Evolutionary conservation across 1,284 basidiomycete species (phyloP).

Genomic region (Cryptococcus sp.): DNA sequence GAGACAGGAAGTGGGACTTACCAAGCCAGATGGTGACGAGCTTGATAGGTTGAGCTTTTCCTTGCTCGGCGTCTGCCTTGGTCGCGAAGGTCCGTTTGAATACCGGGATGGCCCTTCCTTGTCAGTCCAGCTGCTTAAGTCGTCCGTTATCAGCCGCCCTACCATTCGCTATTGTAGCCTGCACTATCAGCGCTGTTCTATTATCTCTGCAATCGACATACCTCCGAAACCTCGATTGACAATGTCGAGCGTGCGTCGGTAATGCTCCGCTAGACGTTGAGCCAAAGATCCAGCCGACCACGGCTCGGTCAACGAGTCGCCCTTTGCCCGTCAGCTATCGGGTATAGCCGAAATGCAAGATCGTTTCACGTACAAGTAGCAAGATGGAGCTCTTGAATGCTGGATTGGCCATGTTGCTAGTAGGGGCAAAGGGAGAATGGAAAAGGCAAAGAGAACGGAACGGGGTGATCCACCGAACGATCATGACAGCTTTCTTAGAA

Average conservation of each 20-base stretch:
- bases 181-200: not conserved
- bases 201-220: conserved; percentile 10
- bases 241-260: conserved; percentile 71
- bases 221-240: conserved; percentile 63
- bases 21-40: conserved; percentile 83
- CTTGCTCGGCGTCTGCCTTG: conserved; percentile 50
- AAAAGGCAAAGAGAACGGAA: not conserved
- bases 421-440: not conserved
- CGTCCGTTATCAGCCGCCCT: not conserved
- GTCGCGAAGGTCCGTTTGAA: conserved; percentile 65
- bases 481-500: too few species aligned
- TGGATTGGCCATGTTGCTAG: conserved; percentile 29
- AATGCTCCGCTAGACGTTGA: conserved; percentile 51
- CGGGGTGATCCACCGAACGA: too few species aligned
- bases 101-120: conserved; percentile 59
- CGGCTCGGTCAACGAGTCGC: conserved; percentile 45
- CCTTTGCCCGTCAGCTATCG: conserved; percentile 19
- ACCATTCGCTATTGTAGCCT: conserved; percentile 77
- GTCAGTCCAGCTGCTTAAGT: not conserved
- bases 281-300: conserved; percentile 34
- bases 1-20: conserved; percentile 12
- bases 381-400: conserved; percentile 38
- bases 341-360: not conserved
- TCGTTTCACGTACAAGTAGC: conserved; percentile 41
- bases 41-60: conserved; percentile 55